Evolutionary conservation across 495 filamentous ascomycete genomes (phyloP), one percentile per base, ranked within the genome.

Genomic region (Corynascus novoguineensis): DNA sequence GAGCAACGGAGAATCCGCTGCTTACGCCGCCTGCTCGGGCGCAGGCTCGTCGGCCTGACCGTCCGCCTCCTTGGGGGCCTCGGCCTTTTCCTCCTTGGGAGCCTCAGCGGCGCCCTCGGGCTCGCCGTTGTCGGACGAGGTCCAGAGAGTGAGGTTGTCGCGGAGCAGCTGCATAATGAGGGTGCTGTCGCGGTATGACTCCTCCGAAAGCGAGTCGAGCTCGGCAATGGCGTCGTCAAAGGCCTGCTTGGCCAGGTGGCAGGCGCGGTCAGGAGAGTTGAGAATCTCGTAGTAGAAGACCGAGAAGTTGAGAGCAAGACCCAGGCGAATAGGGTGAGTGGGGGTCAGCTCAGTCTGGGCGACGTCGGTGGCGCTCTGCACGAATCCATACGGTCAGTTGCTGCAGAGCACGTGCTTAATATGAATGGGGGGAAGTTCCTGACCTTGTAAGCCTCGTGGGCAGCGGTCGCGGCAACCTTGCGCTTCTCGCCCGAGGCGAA

Each of bases 241-340:
- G 28, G 95, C 92, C 79, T 96, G 92, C 86, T 98, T 98, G 71
- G 93, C 93, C 53, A 98, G 84, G 74, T 98, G 93, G 83, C 93
- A 98, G 68, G 93, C 93, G 73, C 92, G 92, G 71, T 98, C 93
- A 45, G 93, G 93, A 12, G 93, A 95, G 86, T 97, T 98, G 64
- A 98, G 81, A 73, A 98, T 98, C 83, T 98, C 93, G 73, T 98
- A 98, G 85, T 98, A 98, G 81, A 98, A 98, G 64, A 98, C 93
- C 38, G 95, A 97, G 85, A 98, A 98, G 83, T 98, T 98, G 61
- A 98, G 84, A 59, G 93, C 93, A 62, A 98, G 88, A 70, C 93
- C 93, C 60, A 98, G 90, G 65, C 93, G 93, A 76, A 97, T 98
- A 59, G 93, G 93, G 81, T 98, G 93, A 61, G 93, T 98, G 34